A percentile compares a stretch with the other conserved stretches of the same genome.
These are phyloP conservation scores for Chiua sp. DNA, from an alignment of 1,284 basidiomycete species.

Conservation along the genomic window DNA sequence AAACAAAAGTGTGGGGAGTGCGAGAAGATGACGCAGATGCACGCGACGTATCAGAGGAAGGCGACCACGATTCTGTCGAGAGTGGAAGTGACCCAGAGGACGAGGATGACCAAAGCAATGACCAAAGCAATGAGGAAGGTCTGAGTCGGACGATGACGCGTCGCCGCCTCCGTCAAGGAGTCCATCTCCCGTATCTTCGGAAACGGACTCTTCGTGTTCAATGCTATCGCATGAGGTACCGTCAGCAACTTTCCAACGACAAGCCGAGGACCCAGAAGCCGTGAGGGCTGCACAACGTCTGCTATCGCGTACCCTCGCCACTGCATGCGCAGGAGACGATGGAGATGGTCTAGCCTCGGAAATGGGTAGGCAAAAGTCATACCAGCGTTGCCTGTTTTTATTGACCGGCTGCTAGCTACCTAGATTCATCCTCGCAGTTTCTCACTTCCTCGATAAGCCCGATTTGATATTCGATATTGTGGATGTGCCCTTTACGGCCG, in stretches of 20 bases:
- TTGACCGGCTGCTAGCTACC: constrained; percentile 38
- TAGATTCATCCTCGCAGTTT: background rate
- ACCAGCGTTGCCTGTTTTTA: background rate
- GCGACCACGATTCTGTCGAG: background rate
- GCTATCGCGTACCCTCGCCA: constrained; percentile 65
- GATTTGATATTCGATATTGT: constrained; percentile 65
- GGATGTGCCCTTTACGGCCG: constrained; percentile 61
- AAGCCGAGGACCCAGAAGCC: constrained; percentile 53
- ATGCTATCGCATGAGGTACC: background rate
- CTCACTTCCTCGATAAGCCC: constrained; percentile 37
- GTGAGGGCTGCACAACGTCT: constrained; percentile 62
- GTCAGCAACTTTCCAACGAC: background rate
- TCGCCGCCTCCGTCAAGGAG: constrained; percentile 27
- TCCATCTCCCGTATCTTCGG: constrained; percentile 27
- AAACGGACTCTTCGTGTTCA: constrained; percentile 12
- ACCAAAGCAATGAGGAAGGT: constrained; percentile 30
- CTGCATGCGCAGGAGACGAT: constrained; percentile 56
- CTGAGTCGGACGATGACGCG: constrained; percentile 22
- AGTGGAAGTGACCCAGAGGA: constrained; percentile 17
- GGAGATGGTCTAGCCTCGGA: constrained; percentile 61
- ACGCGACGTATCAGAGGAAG: background rate
- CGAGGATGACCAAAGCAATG: constrained; percentile 20
- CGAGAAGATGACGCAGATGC: constrained; percentile 35
- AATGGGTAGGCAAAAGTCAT: constrained; percentile 48
- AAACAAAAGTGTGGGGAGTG: constrained; percentile 59